A percentile compares a stretch with the other conserved stretches of the same genome.
These are phyloP conservation scores for Taphrina pruni DNA, from an alignment of 1,139 yeast genomes.

Conservation along the genomic window DNA sequence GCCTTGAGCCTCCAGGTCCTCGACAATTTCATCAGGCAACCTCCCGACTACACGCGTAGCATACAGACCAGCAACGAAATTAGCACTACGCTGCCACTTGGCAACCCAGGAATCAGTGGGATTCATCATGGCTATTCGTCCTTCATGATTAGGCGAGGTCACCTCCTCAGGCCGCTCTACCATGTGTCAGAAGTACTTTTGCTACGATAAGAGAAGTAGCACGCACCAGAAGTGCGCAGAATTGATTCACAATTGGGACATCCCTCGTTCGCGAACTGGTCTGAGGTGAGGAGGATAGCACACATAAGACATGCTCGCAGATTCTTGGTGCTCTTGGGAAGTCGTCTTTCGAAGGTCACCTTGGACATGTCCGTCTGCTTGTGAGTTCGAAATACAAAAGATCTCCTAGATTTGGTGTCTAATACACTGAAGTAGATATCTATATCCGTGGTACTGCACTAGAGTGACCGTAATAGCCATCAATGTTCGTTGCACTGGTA, in stretches of 20 bases:
- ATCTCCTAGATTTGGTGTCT: no score
- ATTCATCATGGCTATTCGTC: constrained; percentile 87
- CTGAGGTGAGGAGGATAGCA: constrained; percentile 71
- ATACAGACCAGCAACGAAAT: constrained; percentile 83
- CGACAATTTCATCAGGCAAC: constrained; percentile 82
- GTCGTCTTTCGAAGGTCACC: not conserved
- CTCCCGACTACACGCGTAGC: constrained; percentile 94
- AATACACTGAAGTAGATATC: no score
- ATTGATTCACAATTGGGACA: constrained; percentile 97
- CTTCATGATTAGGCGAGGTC: constrained; percentile 79
- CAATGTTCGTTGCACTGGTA: no score
- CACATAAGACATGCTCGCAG: constrained; percentile 94
- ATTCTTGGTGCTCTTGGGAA: constrained; percentile 31
- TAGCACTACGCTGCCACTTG: constrained; percentile 90
- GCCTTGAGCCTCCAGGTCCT: constrained; percentile 72
- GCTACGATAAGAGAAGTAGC: constrained; percentile 69
- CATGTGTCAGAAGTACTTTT: constrained; percentile 59
- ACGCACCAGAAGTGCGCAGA: constrained; percentile 54
- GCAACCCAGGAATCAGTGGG: constrained; percentile 92
- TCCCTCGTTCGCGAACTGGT: constrained; percentile 60
- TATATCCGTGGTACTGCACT: not conserved
- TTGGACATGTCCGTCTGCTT: constrained; percentile 1
- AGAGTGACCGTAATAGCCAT: not conserved
- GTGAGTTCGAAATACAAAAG: not conserved
- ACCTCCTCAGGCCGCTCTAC: constrained; percentile 31